phyloP scores from a whole-genome alignment of 2,329 filamentous ascomycete genomes.

The Thelonectria olida region DNA sequence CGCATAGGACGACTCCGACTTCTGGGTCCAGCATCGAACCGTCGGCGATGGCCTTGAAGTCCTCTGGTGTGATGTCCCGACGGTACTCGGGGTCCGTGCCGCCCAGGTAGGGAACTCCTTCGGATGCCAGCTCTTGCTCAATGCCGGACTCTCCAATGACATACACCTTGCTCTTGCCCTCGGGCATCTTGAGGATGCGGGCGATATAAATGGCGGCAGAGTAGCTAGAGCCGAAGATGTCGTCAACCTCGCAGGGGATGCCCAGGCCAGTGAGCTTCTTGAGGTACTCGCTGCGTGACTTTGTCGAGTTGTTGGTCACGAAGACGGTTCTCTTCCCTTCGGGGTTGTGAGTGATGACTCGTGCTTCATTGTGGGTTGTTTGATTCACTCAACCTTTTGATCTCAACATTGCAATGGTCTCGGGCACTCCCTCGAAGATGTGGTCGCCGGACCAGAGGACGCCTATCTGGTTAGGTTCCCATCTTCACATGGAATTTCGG shows the following conservation, averaged over 20 bases:
- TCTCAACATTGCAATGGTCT: conserved; percentile 85
- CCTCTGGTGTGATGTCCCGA: conserved; percentile 80
- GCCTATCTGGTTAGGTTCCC: conserved; percentile 60
- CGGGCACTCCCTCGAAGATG: conserved; percentile 83
- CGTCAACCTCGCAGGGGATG: conserved; percentile 82
- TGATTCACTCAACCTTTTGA: conserved; percentile 69
- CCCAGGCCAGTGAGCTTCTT: conserved; percentile 87
- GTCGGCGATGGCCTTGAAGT: conserved; percentile 82
- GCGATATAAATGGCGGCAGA: conserved; percentile 95
- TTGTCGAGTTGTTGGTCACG: conserved; percentile 99
- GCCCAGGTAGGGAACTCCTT: conserved; percentile 82
- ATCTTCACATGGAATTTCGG: no score
- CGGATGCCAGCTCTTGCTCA: conserved; percentile 84
- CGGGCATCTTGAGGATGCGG: conserved; percentile 83
- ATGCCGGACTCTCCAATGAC: conserved; percentile 92
- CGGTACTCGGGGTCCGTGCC: conserved; percentile 84
- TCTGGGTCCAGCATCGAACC: conserved; percentile 82
- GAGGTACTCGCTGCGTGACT: conserved; percentile 90
- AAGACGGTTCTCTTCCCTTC: conserved; percentile 92
- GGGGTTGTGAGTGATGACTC: neutral
- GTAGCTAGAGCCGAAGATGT: conserved; percentile 96
- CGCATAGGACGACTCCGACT: conserved; percentile 88
- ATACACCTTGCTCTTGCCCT: conserved; percentile 90
- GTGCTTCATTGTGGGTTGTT: neutral
- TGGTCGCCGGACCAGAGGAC: conserved; percentile 97